Evolutionary conservation across 176 grass and related monocot species (phyloP), one percentile per base, ranked within the genome.

Genomic region (Musa schizocarpa): DNA sequence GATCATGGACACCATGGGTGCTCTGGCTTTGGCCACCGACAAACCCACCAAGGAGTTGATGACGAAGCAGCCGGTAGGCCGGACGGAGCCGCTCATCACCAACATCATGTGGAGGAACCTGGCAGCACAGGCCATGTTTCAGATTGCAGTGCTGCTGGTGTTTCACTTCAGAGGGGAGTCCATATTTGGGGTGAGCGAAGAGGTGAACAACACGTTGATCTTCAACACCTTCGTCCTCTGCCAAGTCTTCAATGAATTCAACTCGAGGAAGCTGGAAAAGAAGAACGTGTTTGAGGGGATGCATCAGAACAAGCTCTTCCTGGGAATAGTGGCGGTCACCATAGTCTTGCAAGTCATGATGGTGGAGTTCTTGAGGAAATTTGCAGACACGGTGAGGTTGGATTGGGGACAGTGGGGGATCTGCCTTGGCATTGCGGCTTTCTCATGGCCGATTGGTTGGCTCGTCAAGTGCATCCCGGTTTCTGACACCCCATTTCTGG

Each of bases 161-260:
- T 86, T 98, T 3, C 86, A 87, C 81, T 91, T 85, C 80, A 34
- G 52, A 6, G 90, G 94, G 26, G 71, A 73, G 0, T 70, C 72
- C 3, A 2, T 78, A 0, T 80, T 93, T 50, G 86, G 68, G 14
- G 50, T 57, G 26, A 27, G 77, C 13, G 79, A 96, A 16, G 86
- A 77, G 77, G 62, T 54, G 9, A 97, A 93, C 69, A 84, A 87
- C 73, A 97, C 94, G 2, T 81, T 93, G 64, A 89, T 93, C 78
- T 97, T 97, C 75, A 97, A 97, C 69, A 82, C 90, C 0, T 97
- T 97, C 55, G 94, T 97, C 50, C 85, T 97, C 9, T 97, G 81
- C 67, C 93, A 97, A 87, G 90, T 93, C 16, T 97, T 97, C 85
- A 93, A 97, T 23, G 93, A 97, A 74, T 97, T 97, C 88, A 97